Evolutionary conservation across 208 protist species (phyloP).

Genomic region (Acanthamoeba healyi): DNA sequence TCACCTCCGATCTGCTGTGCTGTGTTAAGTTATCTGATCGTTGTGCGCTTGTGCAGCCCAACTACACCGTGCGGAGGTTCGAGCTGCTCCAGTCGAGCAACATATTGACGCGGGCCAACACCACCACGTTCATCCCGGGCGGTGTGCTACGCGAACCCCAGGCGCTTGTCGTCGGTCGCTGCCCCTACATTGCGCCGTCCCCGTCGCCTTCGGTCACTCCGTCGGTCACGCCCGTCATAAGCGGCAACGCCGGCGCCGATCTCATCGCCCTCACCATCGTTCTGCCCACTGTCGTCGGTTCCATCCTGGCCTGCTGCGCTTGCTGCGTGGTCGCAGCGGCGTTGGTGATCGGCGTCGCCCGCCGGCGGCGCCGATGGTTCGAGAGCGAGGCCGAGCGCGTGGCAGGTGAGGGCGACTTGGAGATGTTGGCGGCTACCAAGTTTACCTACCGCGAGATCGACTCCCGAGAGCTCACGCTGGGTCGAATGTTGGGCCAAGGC

Average conservation of each 20-base stretch:
- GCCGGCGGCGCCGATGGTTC: background rate
- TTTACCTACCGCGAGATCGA: conserved; percentile 65
- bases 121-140: background rate
- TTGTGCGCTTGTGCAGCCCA: background rate
- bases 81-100: background rate
- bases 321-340: background rate
- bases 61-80: background rate
- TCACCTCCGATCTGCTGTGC: background rate
- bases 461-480: conserved; percentile 30
- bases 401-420: conserved; percentile 11
- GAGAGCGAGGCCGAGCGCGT: background rate
- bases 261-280: background rate
- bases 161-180: background rate
- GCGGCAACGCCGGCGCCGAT: background rate
- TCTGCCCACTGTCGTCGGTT: background rate
- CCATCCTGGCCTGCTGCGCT: background rate
- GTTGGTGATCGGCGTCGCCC: background rate
- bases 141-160: background rate
- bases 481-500: conserved; percentile 25
- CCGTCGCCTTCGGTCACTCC: background rate
- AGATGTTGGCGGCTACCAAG: background rate
- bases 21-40: too few relatives aligned
- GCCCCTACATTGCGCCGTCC: background rate
- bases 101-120: background rate
- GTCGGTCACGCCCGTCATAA: too few relatives aligned